Evolutionary conservation across 1,139 yeast genomes (phyloP), one percentile per base, ranked within the genome.

Genomic region (Yamadazyma trypodendri): DNA sequence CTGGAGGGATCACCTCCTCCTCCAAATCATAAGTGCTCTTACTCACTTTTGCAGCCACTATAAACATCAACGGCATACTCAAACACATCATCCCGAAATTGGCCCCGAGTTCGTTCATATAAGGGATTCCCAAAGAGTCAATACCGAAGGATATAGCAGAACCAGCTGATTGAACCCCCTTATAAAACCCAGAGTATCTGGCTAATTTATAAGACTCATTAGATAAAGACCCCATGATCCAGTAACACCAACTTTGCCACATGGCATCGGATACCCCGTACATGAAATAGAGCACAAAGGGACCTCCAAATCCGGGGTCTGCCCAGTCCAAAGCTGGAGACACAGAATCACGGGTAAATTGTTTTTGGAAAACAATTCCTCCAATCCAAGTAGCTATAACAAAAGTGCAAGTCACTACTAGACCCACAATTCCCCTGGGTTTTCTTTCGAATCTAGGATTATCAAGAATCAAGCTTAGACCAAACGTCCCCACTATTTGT

Each of bases 121-220:
- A 78, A n/a, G 75, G 60, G 10, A 48, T 51, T 3, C 52, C 54
- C 35, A 61, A 46, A 13, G 79, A 72, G 52, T 78, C 82, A 44
- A 78, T 59, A 46, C 80, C 61, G 82, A 83, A 78, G 7, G 72
- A 75, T 39, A 79, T 61, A 22, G 81, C 83, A 12, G 80, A 77
- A 54, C 80, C 81, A n/a, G 81, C 81, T 23, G 79, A 72, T 57
- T 78, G 84, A 36, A 78, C 58, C 42, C 81, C 79, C 61, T 78
- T 78, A 63, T 77, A 78, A 57, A 75, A 76, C 28, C 83, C 82
- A 35, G 77, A 79, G 49, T 75, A 77, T 41, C 77, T 60, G 10
- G 83, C 80, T 16, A 68, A 58, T 54, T 69, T 75, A 59, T 74
- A 66, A 24, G 81, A 72, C 51, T 73, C 71, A 56, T 77, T 77